Evolutionary conservation across 768 basidiomycete genomes (phyloP), one percentile per base, ranked within the genome.

Genomic region (Russula ochroleuca): DNA sequence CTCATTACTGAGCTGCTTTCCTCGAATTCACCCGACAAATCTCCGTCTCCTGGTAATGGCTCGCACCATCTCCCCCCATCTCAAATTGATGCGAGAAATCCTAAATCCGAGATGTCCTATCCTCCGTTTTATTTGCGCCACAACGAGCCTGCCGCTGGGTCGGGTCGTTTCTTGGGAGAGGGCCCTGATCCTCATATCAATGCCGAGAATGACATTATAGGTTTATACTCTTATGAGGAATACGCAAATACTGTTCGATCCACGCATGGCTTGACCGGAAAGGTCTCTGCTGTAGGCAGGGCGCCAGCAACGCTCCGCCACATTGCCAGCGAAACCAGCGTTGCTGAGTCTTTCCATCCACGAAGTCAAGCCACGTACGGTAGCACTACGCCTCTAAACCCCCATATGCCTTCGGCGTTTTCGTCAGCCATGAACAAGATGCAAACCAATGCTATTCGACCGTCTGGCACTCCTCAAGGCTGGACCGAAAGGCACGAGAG

Each of bases 1-100:
- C 81, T 86, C 71, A 86, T 86, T 64, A 85, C 85, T 19, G 78
- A 78, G 8, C 73, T 85, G 17, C 76, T 86, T 15, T 78, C 54
- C 35, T 70, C 58, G 10, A 21, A 45, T 13, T 3, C 40, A 17
- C 61, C 67, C 14, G 11, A n/a, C 43, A 69, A 35, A 47, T 21
- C 48, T 3, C 25, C 48, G 70, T 72, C 38, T 68, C 57, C 45
- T 69, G 70, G 28, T 23, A 37, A 9, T 37, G 15, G 64, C 14
- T 58, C 49, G 28, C 45, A 28, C 78, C 68, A 77, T 78, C n/a
- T 63, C 79, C 13, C 21, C 79, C 9, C 28, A 13, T 55, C 49
- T 21, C 64, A 66, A 10, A 35, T 37, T 15, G 62, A 62, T 53
- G 23, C 11, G 31, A 41, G 41, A 4, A 67, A 57, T 69, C 77